A percentile compares a stretch with the other conserved stretches of the same genome.
phyloP scores from a whole-genome alignment of 2,329 filamentous ascomycete genomes.

The Aspergillus sp. region DNA sequence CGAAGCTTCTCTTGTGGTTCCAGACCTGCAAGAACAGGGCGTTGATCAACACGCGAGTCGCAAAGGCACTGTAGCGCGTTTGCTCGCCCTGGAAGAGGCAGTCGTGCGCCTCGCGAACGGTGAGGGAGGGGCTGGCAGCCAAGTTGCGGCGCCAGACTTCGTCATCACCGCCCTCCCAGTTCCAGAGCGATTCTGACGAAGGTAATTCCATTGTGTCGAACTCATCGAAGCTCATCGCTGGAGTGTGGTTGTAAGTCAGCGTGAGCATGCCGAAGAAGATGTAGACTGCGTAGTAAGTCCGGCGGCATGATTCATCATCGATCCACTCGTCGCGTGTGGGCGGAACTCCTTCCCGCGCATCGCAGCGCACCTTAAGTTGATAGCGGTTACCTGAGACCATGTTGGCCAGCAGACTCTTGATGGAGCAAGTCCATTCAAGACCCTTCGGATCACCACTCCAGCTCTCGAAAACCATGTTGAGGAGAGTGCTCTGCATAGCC shows the following conservation, averaged over 20 bases:
- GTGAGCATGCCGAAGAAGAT: slow-evolving; percentile 97
- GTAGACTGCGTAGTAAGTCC: slow-evolving; percentile 97
- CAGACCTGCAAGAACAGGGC: slow-evolving; percentile 96
- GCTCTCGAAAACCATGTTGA: slow-evolving; percentile 99
- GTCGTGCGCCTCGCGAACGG: slow-evolving; percentile 90
- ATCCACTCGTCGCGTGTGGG: slow-evolving; percentile 88
- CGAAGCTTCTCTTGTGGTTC: slow-evolving; percentile 98
- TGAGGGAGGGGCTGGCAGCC: slow-evolving; percentile 63
- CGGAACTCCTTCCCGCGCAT: slow-evolving; percentile 68
- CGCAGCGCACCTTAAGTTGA: slow-evolving; percentile 86
- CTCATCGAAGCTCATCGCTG: slow-evolving; percentile 96
- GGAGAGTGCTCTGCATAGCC: slow-evolving; percentile 93
- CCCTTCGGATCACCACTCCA: slow-evolving; percentile 98
- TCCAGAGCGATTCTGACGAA: slow-evolving; percentile 92
- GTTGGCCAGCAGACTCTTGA: slow-evolving; percentile 95
- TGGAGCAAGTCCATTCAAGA: slow-evolving; percentile 96
- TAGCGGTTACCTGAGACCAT: slow-evolving; percentile 98
- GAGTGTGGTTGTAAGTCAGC: slow-evolving; percentile 94
- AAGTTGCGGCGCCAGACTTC: slow-evolving; percentile 76
- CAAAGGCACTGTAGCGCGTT: slow-evolving; percentile 90
- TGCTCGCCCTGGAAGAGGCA: slow-evolving; percentile 90
- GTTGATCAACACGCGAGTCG: slow-evolving; percentile 97
- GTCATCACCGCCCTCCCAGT: slow-evolving; percentile 71
- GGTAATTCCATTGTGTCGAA: slow-evolving; percentile 90
- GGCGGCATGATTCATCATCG: slow-evolving; percentile 90